Base-by-base conservation (phyloP, 805 yeast species). In the Sungouiella blattae region DNA sequence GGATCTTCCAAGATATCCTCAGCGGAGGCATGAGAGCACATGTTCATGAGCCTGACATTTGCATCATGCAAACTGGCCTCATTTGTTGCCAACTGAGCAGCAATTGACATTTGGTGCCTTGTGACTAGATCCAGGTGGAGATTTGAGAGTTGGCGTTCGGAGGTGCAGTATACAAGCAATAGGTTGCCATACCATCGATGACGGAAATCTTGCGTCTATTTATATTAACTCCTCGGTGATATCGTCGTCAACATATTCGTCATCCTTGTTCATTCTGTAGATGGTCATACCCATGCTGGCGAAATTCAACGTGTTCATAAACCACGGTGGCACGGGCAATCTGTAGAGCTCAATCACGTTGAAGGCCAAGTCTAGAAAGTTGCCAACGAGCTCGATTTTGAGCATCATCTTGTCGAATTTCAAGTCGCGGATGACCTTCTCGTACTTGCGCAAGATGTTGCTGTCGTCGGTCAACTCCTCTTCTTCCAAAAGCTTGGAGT, bases 231-330 rank as follows among this genome's bases (percentile, higher is more conserved):
- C 72, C 36, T 67, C 69, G 14, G 64, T 53, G 9, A 67, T 59
- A 36, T 65, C 70, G 41, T 66, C 73, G 44, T 67, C 72, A 15
- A 55, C 43, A 36, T 67, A 67, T 52, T 67, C 73, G 40, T 67
- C 72, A 40, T 67, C 72, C 49, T 67, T 67, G 51, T 67, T 67
- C 73, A 67, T 67, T 55, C 73, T 64, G 58, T 67, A 67, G 30
- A 67, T 50, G n/a, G 72, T 64, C 73, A 67, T 67, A 35, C 52
- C 56, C 72, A 67, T 67, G 41, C 70, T 63, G 13, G 69, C 59
- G 33, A 60, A 50, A 40, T 66, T 67, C 50, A 67, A 57, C 7
- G 50, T 38, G 39, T 54, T 58, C 71, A 67, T 64, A 32, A 65
- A 50, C 71, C 71, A 66, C 25, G 58, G 62, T 3, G 72, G 71